Conservation (phyloP, 345 rosid species). For the Arabis alpina region DNA sequence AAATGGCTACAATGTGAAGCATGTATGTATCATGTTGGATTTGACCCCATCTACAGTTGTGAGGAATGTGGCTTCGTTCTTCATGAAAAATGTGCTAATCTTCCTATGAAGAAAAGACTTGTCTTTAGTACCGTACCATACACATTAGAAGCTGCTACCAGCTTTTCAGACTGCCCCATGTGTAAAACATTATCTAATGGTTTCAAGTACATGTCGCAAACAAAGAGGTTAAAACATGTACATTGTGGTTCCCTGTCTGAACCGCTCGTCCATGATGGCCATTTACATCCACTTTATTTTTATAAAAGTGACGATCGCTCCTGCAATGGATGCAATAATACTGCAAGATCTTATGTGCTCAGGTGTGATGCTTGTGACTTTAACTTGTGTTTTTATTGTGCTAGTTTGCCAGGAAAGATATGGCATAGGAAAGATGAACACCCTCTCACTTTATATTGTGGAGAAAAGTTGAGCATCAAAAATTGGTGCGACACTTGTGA, state of each 20-base stretch:
- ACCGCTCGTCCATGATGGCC: neutral
- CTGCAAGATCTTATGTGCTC: accelerated
- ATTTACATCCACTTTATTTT: constrained; percentile 17
- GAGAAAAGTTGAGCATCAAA: neutral
- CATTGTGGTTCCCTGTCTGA: constrained; percentile 18
- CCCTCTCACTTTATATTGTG: constrained; percentile 12
- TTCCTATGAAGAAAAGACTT: constrained; percentile 4
- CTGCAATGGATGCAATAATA: neutral
- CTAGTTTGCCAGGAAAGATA: constrained; percentile 1
- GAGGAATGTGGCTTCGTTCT: neutral
- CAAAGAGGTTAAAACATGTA: neutral
- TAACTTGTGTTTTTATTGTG: constrained; percentile 1
- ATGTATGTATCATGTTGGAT: neutral
- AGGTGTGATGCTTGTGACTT: neutral
- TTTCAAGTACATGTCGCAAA: neutral
- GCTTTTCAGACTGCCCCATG: accelerated
- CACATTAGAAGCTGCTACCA: neutral
- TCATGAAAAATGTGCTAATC: constrained; percentile 17
- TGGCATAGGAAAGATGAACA: neutral
- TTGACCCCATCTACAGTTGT: neutral
- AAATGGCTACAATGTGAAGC: neutral
- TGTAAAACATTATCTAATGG: neutral
- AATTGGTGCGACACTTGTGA: constrained; percentile 18
- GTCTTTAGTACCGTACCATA: neutral
- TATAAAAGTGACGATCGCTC: accelerated